Conservation (phyloP, 805 yeast species). For the Yamadazyma paraphyllophila region DNA sequence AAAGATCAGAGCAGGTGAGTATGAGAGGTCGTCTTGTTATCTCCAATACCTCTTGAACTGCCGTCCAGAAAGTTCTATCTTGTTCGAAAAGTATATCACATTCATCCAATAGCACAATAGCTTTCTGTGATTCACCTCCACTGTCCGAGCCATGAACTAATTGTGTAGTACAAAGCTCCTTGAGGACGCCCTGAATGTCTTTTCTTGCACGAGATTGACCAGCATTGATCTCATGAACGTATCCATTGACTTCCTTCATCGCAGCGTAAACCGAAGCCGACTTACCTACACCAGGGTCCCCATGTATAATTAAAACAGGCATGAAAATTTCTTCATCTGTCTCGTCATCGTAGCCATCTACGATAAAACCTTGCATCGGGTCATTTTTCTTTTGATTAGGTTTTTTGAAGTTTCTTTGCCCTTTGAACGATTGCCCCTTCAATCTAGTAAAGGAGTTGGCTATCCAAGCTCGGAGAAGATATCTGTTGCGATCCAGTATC, state of each 20-base stretch:
- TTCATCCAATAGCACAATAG: slow-evolving; percentile 79
- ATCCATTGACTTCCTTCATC: slow-evolving; percentile 60
- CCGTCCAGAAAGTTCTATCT: slow-evolving; percentile 80
- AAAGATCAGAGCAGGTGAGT: slow-evolving; percentile 55
- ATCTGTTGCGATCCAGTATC: slow-evolving; percentile 23
- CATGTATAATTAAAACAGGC: slow-evolving; percentile 66
- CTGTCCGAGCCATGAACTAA: slow-evolving; percentile 50
- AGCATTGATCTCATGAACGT: slow-evolving; percentile 78
- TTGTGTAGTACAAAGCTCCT: slow-evolving; percentile 82
- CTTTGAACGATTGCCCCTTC: slow-evolving; percentile 30
- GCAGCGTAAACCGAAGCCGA: slow-evolving; percentile 70
- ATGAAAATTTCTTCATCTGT: slow-evolving; percentile 45
- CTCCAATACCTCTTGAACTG: slow-evolving; percentile 58
- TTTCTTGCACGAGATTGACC: slow-evolving; percentile 71
- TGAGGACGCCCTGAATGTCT: slow-evolving; percentile 62
- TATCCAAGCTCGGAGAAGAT: slow-evolving; percentile 39
- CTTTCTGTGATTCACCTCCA: slow-evolving; percentile 45
- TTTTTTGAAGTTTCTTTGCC: slow-evolving; percentile 30
- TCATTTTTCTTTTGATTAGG: slow-evolving; percentile 20
- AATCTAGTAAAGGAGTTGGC: slow-evolving; percentile 33
- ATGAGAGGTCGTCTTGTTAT: slow-evolving; percentile 69
- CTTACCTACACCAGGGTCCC: slow-evolving; percentile 76
- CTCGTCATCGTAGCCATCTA: slow-evolving; percentile 23
- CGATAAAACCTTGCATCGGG: slow-evolving; percentile 35
- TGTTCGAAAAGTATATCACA: slow-evolving; percentile 76